Base-by-base conservation (phyloP, 2,329 filamentous ascomycete genomes). In the Dryadomyces sulphureus region DNA sequence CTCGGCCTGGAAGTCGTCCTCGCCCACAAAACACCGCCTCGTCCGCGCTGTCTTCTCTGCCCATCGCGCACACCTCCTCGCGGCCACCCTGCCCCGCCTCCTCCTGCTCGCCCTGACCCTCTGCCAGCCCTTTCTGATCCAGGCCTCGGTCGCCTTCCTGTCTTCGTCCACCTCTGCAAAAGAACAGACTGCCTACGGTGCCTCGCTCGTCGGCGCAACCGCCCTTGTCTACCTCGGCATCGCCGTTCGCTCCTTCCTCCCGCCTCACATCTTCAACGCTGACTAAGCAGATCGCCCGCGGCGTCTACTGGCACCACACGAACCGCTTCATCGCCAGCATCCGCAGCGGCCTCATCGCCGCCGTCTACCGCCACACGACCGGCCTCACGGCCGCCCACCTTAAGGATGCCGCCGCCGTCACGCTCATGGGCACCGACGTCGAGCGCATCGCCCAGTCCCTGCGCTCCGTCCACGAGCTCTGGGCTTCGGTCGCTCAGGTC, bases 181-280 rank as follows among this genome's bases (percentile, higher is more conserved):
- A 50, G 0, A 47, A 52, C 0, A 60, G 62, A 1, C 20, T 16
- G 24, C 38, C 21, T 66, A 65, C 45, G 65, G 65, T n/a, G 11
- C 38, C 21, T 20, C 38, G 0, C 56, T 68, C 7, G 64, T 70
- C 14, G 66, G 61, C 2, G 65, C 64, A 2, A 55, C 56, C 0
- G 49, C 60, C 1, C 45, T 66, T 4, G 62, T 66, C 3, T 70
- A 68, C 47, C 25, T 49, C 0, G 61, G 63, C 6, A 63, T 69
- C 20, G 62, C 65, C 2, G 14, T 67, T 11, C 25, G 38, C 24
- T 3, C 20, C 16, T 34, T 3, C 20, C 16, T 21, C 6, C 4
- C 22, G 6, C 19, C 4, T 38, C 21, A 21, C 20, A 1, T 5
- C 6, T 38, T 11, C n/a, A 38, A 27, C 25, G 19, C 14, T 12